Conservation (phyloP, 176 grass and related monocot species). For the Juncus effusus region DNA sequence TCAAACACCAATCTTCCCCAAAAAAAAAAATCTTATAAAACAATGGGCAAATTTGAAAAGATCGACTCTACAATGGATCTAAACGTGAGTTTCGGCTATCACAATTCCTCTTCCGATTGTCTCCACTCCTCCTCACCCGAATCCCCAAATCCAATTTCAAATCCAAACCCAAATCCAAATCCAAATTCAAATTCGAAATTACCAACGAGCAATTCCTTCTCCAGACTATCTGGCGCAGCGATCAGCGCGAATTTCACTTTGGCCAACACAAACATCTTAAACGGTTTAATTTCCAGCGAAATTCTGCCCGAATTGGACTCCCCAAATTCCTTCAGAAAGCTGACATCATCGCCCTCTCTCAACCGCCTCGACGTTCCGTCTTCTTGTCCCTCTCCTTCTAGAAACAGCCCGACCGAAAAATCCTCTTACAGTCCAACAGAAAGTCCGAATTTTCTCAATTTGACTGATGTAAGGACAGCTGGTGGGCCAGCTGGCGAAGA, state of each 20-base stretch:
- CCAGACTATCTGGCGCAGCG: slow-evolving; percentile 94
- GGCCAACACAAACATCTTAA: slow-evolving; percentile 96
- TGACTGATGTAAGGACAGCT: slow-evolving; percentile 80
- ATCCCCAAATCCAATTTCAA: slow-evolving; percentile 30
- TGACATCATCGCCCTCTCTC: slow-evolving; percentile 81
- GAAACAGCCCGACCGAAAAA: slow-evolving; percentile 40
- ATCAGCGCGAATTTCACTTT: slow-evolving; percentile 95
- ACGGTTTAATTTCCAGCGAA: slow-evolving; percentile 79
- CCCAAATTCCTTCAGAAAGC: slow-evolving; percentile 86
- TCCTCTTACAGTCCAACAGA: slow-evolving; percentile 46
- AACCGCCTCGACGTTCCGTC: slow-evolving; percentile 66
- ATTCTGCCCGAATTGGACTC: slow-evolving; percentile 96
- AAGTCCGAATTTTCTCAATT: slow-evolving; percentile 77
- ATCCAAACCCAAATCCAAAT: slow-evolving; percentile 28
- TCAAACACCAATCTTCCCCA: slow-evolving; percentile 26
- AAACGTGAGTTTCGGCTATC: slow-evolving; percentile 75
- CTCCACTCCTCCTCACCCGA: slow-evolving; percentile 31
- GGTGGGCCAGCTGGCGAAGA: slow-evolving; percentile 98
- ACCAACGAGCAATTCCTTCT: slow-evolving; percentile 77
- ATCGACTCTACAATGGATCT: slow-evolving; percentile 48
- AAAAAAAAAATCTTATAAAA: slow-evolving; percentile 28
- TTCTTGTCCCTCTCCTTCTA: slow-evolving; percentile 47
- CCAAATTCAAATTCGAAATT: slow-evolving; percentile 46
- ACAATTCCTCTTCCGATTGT: neutral
- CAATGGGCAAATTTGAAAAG: slow-evolving; percentile 39